Evolutionary conservation across 768 basidiomycete species (phyloP), one percentile per base, ranked within the genome.

Genomic region (Pleurotus djamor): DNA sequence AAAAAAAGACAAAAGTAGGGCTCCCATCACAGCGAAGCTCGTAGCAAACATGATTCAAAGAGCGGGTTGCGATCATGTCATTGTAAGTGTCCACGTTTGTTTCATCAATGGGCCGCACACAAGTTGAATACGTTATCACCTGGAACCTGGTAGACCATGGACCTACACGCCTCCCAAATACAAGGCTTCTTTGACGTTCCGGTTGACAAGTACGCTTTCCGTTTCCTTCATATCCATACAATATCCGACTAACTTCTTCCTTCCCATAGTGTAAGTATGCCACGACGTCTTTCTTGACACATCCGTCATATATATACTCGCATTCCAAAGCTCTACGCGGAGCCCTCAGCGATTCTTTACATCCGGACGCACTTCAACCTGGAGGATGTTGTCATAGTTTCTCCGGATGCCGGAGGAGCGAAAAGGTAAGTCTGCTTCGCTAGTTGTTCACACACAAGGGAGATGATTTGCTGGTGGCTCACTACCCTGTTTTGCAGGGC

Each of bases 171-270:
- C 35, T 96, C 94, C 1, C 97, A 99, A 71, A 98, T 99, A 63
- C 97, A 99, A 76, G 97, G 97, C 5, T 99, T 99, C 79, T 99
- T 99, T 74, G 96, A 98, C 73, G 96, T 98, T 47, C 97, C 97
- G 6, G 96, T 98, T 67, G 97, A 99, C 82, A 98, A 99, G 94
- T 96, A 71, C 83, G 94, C 86, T 43, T n/a, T 41, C 44, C 16
- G 4, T 45, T 21, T 28, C 45, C 37, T 16, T 6, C 17, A 37
- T 55, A 38, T 60, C 57, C n/a, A 48, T 56, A 41, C n/a, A 41
- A n/a, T 41, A 50, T 17, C 41, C 33, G 32, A 35, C 28, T 55
- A 60, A 59, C 52, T 60, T 50, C 45, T 52, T 17, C 35, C 49
- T 28, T 37, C 43, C 21, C 55, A 43, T 65, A 86, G 83, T 63